Evolutionary conservation across 371 early-diverging fungal genomes (phyloP).

Genomic region (Apophysomyces variabilis): DNA sequence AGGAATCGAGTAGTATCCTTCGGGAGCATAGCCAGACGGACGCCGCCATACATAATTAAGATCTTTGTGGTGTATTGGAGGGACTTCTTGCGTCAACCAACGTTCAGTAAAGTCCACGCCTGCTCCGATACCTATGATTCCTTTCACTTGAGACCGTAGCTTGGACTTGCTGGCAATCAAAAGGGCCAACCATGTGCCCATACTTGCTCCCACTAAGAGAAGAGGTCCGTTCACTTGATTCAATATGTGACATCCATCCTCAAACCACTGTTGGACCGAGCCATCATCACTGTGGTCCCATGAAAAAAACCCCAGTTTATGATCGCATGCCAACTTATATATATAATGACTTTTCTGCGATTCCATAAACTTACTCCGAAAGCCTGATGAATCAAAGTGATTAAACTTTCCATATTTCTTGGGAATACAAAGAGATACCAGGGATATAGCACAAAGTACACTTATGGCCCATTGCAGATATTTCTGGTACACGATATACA

Average conservation of each 20-base stretch:
- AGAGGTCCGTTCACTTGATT: not conserved
- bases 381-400: conserved; percentile 17
- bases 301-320: conserved; percentile 31
- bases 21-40: conserved; percentile 35
- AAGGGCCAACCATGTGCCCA: conserved; percentile 47
- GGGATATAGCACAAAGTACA: conserved; percentile 49
- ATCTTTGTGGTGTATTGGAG: conserved; percentile 16
- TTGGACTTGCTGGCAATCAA: conserved; percentile 20
- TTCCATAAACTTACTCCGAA: conserved; percentile 32
- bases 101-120: conserved; percentile 44
- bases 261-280: conserved; percentile 34
- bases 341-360: conserved; percentile 37
- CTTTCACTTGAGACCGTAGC: not conserved
- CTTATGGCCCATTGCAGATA: not conserved
- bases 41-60: conserved; percentile 30
- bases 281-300: conserved; percentile 39
- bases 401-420: not conserved
- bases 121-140: conserved; percentile 45
- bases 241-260: conserved; percentile 25
- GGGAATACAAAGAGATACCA: conserved; percentile 1
- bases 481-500: not conserved
- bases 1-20: conserved; percentile 44
- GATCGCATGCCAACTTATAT: conserved; percentile 21
- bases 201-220: conserved; percentile 39
- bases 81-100: conserved; percentile 39